These are phyloP conservation scores for Bathelium albidoporum DNA, from an alignment of 495 filamentous ascomycete genomes.

Conservation along the genomic window DNA sequence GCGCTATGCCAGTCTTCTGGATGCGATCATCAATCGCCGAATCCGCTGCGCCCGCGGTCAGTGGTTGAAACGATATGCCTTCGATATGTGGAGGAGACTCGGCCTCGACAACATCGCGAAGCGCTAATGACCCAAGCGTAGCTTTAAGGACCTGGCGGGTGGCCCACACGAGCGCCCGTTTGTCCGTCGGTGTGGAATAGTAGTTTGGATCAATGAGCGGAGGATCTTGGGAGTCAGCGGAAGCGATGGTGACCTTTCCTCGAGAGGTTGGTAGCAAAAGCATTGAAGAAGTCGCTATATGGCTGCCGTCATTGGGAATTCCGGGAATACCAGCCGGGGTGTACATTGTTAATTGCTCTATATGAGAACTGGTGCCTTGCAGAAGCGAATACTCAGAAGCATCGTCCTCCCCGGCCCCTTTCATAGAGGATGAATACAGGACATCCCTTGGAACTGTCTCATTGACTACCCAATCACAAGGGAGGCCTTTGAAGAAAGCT, in stretches of 20 bases:
- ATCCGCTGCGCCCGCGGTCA: neutral
- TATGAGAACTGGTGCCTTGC: neutral
- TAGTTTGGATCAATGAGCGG: constrained; percentile 24
- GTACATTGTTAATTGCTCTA: neutral
- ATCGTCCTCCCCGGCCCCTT: neutral
- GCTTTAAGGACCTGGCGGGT: neutral
- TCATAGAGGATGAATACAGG: neutral
- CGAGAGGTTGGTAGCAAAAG: constrained; percentile 10
- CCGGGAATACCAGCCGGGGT: neutral
- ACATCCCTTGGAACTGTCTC: neutral
- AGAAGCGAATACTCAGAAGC: neutral
- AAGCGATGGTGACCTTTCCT: constrained; percentile 16
- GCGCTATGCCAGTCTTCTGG: neutral
- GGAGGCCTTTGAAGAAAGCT: neutral
- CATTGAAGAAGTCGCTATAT: neutral
- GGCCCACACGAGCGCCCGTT: neutral
- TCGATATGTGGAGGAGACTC: neutral
- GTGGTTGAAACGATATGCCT: neutral
- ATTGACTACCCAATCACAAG: neutral
- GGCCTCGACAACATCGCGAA: neutral
- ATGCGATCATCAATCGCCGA: neutral
- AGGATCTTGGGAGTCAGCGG: constrained; percentile 12
- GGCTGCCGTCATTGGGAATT: neutral
- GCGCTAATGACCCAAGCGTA: neutral
- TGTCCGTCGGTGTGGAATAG: constrained; percentile 20